Percentiles rank a stretch among this genome's conserved stretches.
Evolutionary conservation across 108 stramenopile genomes (phyloP).

Genomic region (Fragilaria crotonensis): DNA sequence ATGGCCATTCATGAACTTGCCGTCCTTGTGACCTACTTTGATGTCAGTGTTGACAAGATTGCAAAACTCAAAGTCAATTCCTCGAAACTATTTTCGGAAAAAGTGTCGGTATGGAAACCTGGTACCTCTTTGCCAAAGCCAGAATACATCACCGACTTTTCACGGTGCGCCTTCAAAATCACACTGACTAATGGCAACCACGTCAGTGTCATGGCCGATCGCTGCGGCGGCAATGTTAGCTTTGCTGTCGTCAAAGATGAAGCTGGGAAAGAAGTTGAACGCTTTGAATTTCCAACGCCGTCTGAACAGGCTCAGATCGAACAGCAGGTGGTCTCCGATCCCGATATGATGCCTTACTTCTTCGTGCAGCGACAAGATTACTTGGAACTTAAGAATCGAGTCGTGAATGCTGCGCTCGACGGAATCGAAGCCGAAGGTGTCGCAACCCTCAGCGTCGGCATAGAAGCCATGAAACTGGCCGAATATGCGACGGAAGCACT

Average conservation of each 20-base stretch:
- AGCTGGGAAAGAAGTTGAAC: conserved; percentile 40
- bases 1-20: conserved; percentile 90
- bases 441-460: conserved; percentile 68
- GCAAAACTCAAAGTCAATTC: conserved; percentile 44
- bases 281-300: conserved; percentile 59
- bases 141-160: conserved; percentile 64
- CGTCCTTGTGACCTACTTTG: conserved; percentile 66
- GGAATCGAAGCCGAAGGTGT: conserved; percentile 51
- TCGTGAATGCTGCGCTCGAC: conserved; percentile 28
- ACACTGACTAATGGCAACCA: conserved; percentile 43
- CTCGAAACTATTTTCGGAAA: conserved; percentile 55
- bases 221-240: conserved; percentile 80
- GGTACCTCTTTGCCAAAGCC: conserved; percentile 8
- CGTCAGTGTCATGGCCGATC: conserved; percentile 71
- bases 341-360: conserved; percentile 83
- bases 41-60: conserved; percentile 65
- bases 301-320: conserved; percentile 40
- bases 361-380: conserved; percentile 80
- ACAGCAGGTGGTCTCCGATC: conserved; percentile 27
- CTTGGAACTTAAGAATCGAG: conserved; percentile 53
- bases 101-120: conserved; percentile 25
- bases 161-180: conserved; percentile 56
- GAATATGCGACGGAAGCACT: conserved; percentile 50
- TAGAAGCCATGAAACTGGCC: conserved; percentile 73
- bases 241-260: conserved; percentile 53